Percentiles rank a stretch among this genome's conserved stretches.
Conservation (phyloP, 108 stramenopile species). For the Cylindrotheca fusiformis region DNA sequence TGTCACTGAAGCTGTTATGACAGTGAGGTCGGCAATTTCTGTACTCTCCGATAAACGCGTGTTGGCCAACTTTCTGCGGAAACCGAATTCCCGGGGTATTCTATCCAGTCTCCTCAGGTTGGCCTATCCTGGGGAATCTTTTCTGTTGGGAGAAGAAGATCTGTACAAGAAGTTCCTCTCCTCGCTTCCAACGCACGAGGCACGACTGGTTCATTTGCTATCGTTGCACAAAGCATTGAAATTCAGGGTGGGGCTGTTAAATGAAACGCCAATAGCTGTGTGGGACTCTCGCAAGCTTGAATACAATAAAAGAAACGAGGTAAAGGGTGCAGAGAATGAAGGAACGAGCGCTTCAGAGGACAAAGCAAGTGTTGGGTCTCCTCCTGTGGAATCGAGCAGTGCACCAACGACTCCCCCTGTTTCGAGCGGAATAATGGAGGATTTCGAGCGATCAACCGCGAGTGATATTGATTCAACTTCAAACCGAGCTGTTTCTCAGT, state of each 20-base stretch:
- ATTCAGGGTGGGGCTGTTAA: slow-evolving; percentile 1
- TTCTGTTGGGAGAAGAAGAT: neutral
- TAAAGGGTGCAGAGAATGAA: neutral
- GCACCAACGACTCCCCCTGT: neutral
- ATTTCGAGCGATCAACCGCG: slow-evolving; percentile 3
- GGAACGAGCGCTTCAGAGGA: neutral
- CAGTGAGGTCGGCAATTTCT: slow-evolving; percentile 29
- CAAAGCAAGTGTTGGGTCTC: neutral
- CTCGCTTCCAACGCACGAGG: slow-evolving; percentile 25
- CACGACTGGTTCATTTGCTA: slow-evolving; percentile 17
- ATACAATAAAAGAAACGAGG: slow-evolving; percentile 2
- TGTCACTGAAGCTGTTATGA: slow-evolving; percentile 22
- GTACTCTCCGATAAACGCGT: slow-evolving; percentile 35
- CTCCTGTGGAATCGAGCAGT: neutral
- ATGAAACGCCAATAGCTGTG: neutral
- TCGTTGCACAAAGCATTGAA: slow-evolving; percentile 7
- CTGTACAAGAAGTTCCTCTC: slow-evolving; percentile 8
- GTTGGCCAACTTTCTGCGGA: slow-evolving; percentile 15
- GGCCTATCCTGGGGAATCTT: slow-evolving; percentile 19
- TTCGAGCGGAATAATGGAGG: neutral
- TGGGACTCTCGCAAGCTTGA: slow-evolving; percentile 9
- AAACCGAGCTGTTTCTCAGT: slow-evolving; percentile 25
- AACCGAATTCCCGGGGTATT: slow-evolving; percentile 4
- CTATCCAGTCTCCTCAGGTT: slow-evolving; percentile 25
- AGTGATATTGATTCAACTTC: slow-evolving; percentile 4